Evolutionary conservation across 2,329 filamentous ascomycete species (phyloP).

Genomic region (Plectosphaerella sp.): DNA sequence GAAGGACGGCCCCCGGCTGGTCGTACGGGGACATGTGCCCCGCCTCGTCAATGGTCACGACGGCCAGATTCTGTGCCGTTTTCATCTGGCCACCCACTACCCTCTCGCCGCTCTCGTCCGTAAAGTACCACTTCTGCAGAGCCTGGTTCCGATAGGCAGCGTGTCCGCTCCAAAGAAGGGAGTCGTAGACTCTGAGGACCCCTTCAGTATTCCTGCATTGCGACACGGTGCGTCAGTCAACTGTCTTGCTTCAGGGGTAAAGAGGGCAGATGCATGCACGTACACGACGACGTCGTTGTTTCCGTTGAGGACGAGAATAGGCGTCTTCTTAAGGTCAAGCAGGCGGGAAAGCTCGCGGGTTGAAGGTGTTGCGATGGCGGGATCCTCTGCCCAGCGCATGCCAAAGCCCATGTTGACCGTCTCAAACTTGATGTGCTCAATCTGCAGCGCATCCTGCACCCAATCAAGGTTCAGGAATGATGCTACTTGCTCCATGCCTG

Average conservation of each 20-base stretch:
- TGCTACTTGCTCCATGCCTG: not conserved
- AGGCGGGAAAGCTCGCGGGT: conserved; percentile 1
- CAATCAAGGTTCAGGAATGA: not conserved
- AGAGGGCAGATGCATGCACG: not conserved
- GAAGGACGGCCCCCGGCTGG: not conserved
- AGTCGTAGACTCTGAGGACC: not conserved
- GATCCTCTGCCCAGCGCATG: not conserved
- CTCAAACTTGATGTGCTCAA: not conserved
- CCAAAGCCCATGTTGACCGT: not conserved
- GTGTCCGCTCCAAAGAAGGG: not conserved
- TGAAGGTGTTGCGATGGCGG: not conserved
- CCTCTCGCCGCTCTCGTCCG: not conserved
- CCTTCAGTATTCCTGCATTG: not conserved
- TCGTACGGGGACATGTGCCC: conserved; percentile 5
- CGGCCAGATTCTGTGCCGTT: not conserved
- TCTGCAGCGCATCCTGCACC: not conserved
- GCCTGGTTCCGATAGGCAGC: not conserved
- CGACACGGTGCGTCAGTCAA: not conserved
- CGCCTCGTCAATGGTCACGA: conserved; percentile 4
- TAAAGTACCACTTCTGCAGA: not conserved
- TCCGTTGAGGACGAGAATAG: conserved; percentile 3
- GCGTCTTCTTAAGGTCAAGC: not conserved
- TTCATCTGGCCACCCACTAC: not conserved
- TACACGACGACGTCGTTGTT: conserved; percentile 3
- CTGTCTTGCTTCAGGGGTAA: not conserved